Base-by-base conservation (phyloP, 331 rosid genomes). In the Malus hybrid region DNA sequence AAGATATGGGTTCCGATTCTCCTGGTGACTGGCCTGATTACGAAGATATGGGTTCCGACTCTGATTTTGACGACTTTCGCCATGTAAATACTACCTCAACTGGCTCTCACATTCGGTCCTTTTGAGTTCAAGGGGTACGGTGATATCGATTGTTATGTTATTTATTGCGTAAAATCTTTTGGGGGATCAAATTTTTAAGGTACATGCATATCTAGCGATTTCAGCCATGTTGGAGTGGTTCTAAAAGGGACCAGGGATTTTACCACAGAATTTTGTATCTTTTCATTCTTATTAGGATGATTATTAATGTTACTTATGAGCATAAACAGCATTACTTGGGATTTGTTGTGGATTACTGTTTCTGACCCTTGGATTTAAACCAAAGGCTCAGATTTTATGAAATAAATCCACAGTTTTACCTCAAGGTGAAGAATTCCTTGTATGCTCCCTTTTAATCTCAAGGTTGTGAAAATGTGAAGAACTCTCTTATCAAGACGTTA, bases 51-150 rank as follows among this genome's bases (percentile, higher is more conserved):
- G 87, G 54, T 75, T 87, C 90, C 2, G 97, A 91, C 84, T 95
- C 98, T 19, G 98, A 95, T 83, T 80, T 84, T 66, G 93, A 95
- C 29, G 96, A 88, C 48, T 86, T 88, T 48, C 89, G 83, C 80
- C 74, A 86, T 44, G 34, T 75, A 61, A 88, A 82, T 64, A 31
- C 86, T 73, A 92, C 86, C 28, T 82, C 79, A 59, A 78, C 88
- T 2, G 94, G 97, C 77, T 89, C 86, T 80, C 88, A 90, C 86
- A 77, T 88, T 63, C 92, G 71, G 80, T 92, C 86, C 75, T 84
- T 86, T 18, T 92, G 91, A 91, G 71, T 75, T 76, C 52, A 42
- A 36, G 0, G 27, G 48, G 7, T 7, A 9, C 20, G 11, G 11
- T 48, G 78, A 13, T 9, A 73, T 12, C 4, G 9, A 6, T 29